These are phyloP conservation scores for Aspergillus sp. DNA, from an alignment of 2,329 filamentous ascomycete species.

Conservation along the genomic window DNA sequence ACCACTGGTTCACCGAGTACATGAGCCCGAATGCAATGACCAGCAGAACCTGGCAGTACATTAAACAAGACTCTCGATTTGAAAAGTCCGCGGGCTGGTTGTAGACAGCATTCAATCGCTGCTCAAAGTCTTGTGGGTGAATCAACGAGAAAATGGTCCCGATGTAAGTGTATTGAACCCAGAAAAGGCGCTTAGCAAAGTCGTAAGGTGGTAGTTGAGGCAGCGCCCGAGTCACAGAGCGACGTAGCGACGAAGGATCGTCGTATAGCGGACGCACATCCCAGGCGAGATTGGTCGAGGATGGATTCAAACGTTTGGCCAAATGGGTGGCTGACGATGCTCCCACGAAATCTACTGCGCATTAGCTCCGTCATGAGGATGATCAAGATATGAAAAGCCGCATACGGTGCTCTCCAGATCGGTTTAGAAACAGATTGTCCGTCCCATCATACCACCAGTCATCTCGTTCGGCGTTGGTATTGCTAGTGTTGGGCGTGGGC, in stretches of 20 bases:
- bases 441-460: slow-evolving; percentile 36
- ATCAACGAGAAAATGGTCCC: slow-evolving; percentile 53
- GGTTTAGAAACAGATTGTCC: slow-evolving; percentile 28
- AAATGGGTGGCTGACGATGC: slow-evolving; percentile 30
- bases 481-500: slow-evolving; percentile 13
- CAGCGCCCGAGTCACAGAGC: slow-evolving; percentile 18
- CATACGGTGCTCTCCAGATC: slow-evolving; percentile 31
- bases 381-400: background rate
- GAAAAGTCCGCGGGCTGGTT: slow-evolving; percentile 35
- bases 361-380: background rate
- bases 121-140: slow-evolving; percentile 43
- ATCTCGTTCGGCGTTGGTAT: slow-evolving; percentile 22
- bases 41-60: slow-evolving; percentile 47
- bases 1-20: slow-evolving; percentile 53
- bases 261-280: slow-evolving; percentile 30
- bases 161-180: slow-evolving; percentile 50
- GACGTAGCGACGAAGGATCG: slow-evolving; percentile 26
- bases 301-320: slow-evolving; percentile 29
- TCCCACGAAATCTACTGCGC: slow-evolving; percentile 24
- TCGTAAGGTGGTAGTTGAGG: slow-evolving; percentile 45
- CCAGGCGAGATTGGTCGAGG: slow-evolving; percentile 28
- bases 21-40: slow-evolving; percentile 51
- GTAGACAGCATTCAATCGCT: slow-evolving; percentile 41
- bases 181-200: slow-evolving; percentile 46
- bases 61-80: slow-evolving; percentile 44